These are phyloP conservation scores for Cicer arietinum DNA, from an alignment of 306 rosid genomes.

Conservation along the genomic window DNA sequence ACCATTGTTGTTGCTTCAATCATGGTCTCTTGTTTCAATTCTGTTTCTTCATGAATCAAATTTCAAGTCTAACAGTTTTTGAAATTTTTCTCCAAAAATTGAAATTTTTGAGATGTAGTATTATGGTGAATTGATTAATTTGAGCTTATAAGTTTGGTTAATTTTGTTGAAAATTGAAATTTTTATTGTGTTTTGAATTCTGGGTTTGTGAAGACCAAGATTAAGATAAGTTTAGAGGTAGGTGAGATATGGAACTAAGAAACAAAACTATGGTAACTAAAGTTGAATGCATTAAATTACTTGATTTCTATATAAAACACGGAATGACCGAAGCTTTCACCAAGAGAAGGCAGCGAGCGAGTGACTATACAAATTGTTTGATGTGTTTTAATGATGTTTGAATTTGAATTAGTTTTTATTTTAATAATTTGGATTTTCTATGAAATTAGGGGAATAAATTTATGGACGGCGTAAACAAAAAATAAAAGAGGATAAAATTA, in stretches of 20 bases:
- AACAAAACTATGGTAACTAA: constrained; percentile 68
- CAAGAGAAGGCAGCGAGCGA: too few species aligned
- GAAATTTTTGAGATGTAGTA: constrained; percentile 47
- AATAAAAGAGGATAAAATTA: too few species aligned
- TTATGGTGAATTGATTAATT: constrained; percentile 7
- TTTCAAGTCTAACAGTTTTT: neutral
- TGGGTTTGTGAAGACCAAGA: constrained; percentile 60
- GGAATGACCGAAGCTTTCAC: too few species aligned
- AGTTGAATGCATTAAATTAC: constrained; percentile 75
- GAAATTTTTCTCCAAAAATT: constrained; percentile 9
- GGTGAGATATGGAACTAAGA: constrained; percentile 71
- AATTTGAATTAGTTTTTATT: too few species aligned
- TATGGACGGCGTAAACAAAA: too few species aligned
- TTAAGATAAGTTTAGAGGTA: constrained; percentile 67
- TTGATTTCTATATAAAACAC: constrained; percentile 48
- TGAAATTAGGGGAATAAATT: too few species aligned
- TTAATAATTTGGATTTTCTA: too few species aligned
- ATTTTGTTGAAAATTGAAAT: constrained; percentile 33
- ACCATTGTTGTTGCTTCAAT: constrained; percentile 29
- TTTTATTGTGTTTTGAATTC: neutral
- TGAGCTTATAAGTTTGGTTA: constrained; percentile 39
- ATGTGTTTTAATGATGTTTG: too few species aligned
- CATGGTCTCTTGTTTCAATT: constrained; percentile 24
- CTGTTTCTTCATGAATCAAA: constrained; percentile 1
- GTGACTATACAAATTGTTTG: too few species aligned